Conservation (phyloP, 495 filamentous ascomycete genomes). For the Filosporella fistucella region DNA sequence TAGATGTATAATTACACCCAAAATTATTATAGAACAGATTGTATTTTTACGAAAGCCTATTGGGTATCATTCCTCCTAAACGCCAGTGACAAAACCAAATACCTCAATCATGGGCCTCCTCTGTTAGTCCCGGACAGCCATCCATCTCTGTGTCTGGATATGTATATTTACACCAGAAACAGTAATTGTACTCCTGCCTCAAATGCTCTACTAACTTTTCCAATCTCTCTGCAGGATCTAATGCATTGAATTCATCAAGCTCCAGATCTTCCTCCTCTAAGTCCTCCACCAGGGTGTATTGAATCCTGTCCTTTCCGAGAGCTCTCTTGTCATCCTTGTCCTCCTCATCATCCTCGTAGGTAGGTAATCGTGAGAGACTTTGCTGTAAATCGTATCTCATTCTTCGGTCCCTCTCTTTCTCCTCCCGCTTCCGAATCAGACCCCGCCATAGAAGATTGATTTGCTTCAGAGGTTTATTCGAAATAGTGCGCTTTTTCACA, state of each 20-base stretch:
- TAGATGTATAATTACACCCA: not conserved
- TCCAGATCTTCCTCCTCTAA: constrained; percentile 80
- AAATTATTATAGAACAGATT: not conserved
- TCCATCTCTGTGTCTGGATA: constrained; percentile 74
- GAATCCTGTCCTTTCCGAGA: constrained; percentile 34
- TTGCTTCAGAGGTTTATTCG: constrained; percentile 41
- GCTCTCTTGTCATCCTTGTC: constrained; percentile 47
- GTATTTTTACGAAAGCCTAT: constrained; percentile 2
- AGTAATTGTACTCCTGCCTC: constrained; percentile 70
- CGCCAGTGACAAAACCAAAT: constrained; percentile 7
- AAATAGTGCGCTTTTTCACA: constrained; percentile 39
- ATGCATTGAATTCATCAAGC: constrained; percentile 74
- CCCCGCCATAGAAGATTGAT: constrained; percentile 80
- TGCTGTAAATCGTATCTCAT: constrained; percentile 67
- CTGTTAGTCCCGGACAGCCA: constrained; percentile 83
- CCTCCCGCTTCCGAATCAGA: constrained; percentile 60
- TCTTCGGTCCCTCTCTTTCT: constrained; percentile 63
- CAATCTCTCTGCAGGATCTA: constrained; percentile 34
- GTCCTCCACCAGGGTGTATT: constrained; percentile 56
- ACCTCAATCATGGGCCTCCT: constrained; percentile 83
- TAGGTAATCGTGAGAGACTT: constrained; percentile 45
- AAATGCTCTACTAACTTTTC: constrained; percentile 42
- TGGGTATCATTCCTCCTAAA: constrained; percentile 25
- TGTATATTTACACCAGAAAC: constrained; percentile 91
- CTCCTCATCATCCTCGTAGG: constrained; percentile 46